phyloP scores from a whole-genome alignment of 768 basidiomycete species.

The Tubosaeta sp. region DNA sequence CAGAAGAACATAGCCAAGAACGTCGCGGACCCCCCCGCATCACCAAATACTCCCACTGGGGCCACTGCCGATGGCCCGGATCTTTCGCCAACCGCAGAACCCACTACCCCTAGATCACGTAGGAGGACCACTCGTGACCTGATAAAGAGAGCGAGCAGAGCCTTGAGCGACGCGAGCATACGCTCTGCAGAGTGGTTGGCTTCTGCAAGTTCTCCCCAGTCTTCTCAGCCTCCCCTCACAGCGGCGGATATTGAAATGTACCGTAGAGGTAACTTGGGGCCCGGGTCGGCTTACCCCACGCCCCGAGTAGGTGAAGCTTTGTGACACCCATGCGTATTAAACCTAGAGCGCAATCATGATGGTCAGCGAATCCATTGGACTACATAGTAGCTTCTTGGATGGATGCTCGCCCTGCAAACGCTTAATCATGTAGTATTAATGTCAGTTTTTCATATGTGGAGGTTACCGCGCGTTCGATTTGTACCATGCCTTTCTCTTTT shows the following conservation, averaged over 20 bases:
- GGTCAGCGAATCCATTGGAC: conserved; percentile 18
- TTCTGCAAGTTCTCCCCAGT: conserved; percentile 16
- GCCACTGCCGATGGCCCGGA: conserved; percentile 1
- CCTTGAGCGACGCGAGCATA: conserved; percentile 26
- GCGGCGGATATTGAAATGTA: conserved; percentile 24
- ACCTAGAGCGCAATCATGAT: conserved; percentile 28
- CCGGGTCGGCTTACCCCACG: not conserved
- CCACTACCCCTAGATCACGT: conserved; percentile 9
- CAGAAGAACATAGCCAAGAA: not conserved
- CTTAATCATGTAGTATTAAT: conserved; percentile 13
- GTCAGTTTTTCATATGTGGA: conserved; percentile 3
- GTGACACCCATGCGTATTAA: not conserved
- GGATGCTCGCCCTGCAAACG: not conserved
- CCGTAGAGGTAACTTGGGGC: conserved; percentile 14
- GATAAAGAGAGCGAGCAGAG: conserved; percentile 18
- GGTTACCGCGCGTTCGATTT: not conserved
- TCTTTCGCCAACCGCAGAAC: not conserved
- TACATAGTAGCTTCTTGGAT: not conserved
- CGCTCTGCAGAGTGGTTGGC: conserved; percentile 31
- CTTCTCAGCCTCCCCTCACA: conserved; percentile 12
- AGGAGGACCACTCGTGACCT: conserved; percentile 14
- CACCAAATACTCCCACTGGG: conserved; percentile 7
- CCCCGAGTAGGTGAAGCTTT: not conserved
- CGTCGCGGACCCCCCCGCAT: conserved; percentile 1
- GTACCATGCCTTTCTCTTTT: not conserved